Base-by-base conservation (phyloP, 2,329 filamentous ascomycete genomes). In the Pestalotiopsis fici region DNA sequence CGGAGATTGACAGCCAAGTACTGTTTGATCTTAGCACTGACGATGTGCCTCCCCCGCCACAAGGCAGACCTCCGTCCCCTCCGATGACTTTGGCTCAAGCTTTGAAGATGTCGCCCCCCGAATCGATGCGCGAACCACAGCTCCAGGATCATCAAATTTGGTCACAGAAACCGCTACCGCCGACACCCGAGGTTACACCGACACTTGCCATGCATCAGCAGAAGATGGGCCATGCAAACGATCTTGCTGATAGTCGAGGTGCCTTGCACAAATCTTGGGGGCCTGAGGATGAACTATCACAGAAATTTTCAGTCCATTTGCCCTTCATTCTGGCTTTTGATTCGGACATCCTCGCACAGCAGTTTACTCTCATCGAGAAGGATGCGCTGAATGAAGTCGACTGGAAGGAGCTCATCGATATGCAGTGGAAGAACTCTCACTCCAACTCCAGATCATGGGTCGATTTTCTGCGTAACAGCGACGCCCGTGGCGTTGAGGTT, bases 311-410 rank as follows among this genome's bases (percentile, higher is more conserved):
- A 2, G 84, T 85, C 3, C 93, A 96, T 77, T 79, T 95, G 43
- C 93, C 93, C 0, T 96, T 96, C 77, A 90, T 94, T 66, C 83
- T 96, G 27, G 92, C 92, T 0, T 95, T 94, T 72, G 92, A 94
- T 73, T 94, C 93, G 5, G 90, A 93, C 71, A 83, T 91, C 3
- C 84, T 96, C 28, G 93, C 93, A 2, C 91, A 95, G 77, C 93
- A 96, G 73, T 93, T 96, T 72, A 95, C 93, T 0, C 85, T 96
- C 39, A 93, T 96, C 59, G 93, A 96, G 75, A 95, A 95, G 77
- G 93, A 95, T 75, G 93, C 93, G 1, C 83, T 96, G 25, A 93
- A 94, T 72, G 93, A 95, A 77, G 92, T 96, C 69, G 93, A 95
- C 79, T 96, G 93, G 93, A 94, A 92, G 76, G 93, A 96, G 72